phyloP scores from a whole-genome alignment of 164 flowering plant genomes.

The Stephania japonica region DNA sequence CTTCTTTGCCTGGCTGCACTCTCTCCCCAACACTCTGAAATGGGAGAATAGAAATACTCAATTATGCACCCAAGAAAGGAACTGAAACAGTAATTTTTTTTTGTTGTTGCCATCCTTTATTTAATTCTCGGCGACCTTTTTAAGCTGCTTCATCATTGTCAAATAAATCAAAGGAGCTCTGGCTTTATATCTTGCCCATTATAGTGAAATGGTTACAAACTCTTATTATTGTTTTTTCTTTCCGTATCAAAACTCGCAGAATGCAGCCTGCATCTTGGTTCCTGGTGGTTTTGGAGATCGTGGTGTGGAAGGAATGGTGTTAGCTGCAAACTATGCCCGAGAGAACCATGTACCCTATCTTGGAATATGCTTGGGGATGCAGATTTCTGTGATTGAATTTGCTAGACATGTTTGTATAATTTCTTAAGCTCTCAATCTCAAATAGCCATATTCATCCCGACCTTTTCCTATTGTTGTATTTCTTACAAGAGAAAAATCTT shows the following conservation, averaged over 20 bases:
- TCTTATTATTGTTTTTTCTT: no score
- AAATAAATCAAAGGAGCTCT: no score
- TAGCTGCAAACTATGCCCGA: constrained; percentile 97
- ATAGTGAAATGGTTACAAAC: no score
- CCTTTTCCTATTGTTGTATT: background rate
- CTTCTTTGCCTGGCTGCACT: no score
- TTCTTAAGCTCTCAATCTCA: constrained; percentile 4
- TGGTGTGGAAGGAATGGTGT: constrained; percentile 88
- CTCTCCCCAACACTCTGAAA: no score
- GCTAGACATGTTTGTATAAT: constrained; percentile 66
- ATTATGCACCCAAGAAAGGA: no score
- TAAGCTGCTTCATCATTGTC: background rate
- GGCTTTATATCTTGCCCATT: no score
- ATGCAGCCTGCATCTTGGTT: constrained; percentile 79
- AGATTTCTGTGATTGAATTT: constrained; percentile 92
- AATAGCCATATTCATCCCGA: background rate
- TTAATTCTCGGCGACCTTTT: no score
- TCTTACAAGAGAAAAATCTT: background rate
- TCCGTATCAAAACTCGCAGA: constrained; percentile 35
- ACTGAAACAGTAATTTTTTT: no score
- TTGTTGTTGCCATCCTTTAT: no score
- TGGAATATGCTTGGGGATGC: constrained; percentile 99
- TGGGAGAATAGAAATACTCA: no score
- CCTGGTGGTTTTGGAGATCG: constrained; percentile 99
- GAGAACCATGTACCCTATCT: constrained; percentile 87